Evolutionary conservation across 768 basidiomycete genomes (phyloP), one percentile per base, ranked within the genome.

Genomic region (Tricholoma hemisulphureum): DNA sequence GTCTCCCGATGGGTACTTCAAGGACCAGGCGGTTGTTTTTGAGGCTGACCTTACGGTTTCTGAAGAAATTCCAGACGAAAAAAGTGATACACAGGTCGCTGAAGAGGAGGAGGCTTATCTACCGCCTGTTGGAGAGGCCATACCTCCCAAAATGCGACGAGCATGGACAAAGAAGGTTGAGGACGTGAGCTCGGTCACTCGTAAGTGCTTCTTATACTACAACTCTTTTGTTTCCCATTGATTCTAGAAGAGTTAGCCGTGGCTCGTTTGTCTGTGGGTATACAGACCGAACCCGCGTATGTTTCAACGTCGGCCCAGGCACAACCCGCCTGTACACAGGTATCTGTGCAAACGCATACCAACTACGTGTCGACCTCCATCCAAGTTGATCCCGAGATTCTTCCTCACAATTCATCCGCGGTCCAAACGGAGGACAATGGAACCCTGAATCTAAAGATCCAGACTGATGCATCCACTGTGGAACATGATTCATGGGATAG

Each of bases 91-190:
- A 21, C 72, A 76, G 59, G 70, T 73, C 51, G 70, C 67, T 34
- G 71, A 75, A 53, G 79, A 78, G 43, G 78, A 82, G 53, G 74
- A 75, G 35, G 65, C 58, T 23, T 56, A 60, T 55, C 50, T 66
- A 52, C 65, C 65, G 37, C 66, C 65, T 9, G 50, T 63, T 31
- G 68, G 71, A 41, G 72, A 76, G 56, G 71, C 71, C 56, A 75
- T 86, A 26, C 85, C 85, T 43, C 86, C 86, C 21, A 87, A 85
- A 73, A 82, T 87, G 82, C 77, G 85, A 51, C 79, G 83, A 65
- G 78, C 80, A 24, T 86, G 85, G 84, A 75, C 73, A 41, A 84
- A 73, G 65, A 78, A 76, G 65, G 58, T 67, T 51, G 79, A 83
- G 59, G 79, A 80, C 67, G 70, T 75, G 66, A 75, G 71, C 69